Evolutionary conservation across 192 early-diverging fungal genomes (phyloP).

Genomic region (Phycomyces nitens): DNA sequence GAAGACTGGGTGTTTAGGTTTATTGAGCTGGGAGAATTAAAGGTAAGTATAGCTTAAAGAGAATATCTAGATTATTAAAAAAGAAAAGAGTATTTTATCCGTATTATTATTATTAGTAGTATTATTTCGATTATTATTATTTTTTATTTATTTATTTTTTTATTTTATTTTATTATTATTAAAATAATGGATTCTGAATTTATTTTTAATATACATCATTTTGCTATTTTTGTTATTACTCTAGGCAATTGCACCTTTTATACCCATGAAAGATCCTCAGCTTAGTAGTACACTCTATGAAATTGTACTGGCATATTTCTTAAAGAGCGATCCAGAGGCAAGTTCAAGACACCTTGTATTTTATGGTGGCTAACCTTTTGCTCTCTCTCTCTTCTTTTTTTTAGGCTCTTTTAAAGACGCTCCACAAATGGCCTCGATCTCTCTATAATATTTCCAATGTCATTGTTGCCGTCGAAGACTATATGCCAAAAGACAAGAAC

Average conservation of each 20-base stretch:
- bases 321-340: slow-evolving; percentile 65
- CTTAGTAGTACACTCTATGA: slow-evolving; percentile 83
- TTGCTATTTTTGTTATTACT: slow-evolving; percentile 4
- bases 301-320: slow-evolving; percentile 72
- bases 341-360: slow-evolving; percentile 4
- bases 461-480: slow-evolving; percentile 71
- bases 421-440: slow-evolving; percentile 75
- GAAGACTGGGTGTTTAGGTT: slow-evolving; percentile 92
- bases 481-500: slow-evolving; percentile 53
- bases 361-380: too few species aligned
- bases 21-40: slow-evolving; percentile 70
- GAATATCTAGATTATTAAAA: background rate
- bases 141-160: slow-evolving; percentile 3
- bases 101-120: too few species aligned
- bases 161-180: too few species aligned
- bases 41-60: slow-evolving; percentile 33
- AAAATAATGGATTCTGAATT: too few species aligned
- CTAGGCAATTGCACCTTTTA: slow-evolving; percentile 64
- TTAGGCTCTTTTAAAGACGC: slow-evolving; percentile 50
- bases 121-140: background rate
- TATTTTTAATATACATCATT: background rate
- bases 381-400: too few species aligned
- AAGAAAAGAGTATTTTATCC: background rate
- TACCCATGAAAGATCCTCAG: slow-evolving; percentile 74
- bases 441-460: slow-evolving; percentile 77